A percentile compares a stretch with the other conserved stretches of the same genome.
Evolutionary conservation across 192 early-diverging fungal genomes (phyloP).

Genomic region (Backusella parvicylindrica): DNA sequence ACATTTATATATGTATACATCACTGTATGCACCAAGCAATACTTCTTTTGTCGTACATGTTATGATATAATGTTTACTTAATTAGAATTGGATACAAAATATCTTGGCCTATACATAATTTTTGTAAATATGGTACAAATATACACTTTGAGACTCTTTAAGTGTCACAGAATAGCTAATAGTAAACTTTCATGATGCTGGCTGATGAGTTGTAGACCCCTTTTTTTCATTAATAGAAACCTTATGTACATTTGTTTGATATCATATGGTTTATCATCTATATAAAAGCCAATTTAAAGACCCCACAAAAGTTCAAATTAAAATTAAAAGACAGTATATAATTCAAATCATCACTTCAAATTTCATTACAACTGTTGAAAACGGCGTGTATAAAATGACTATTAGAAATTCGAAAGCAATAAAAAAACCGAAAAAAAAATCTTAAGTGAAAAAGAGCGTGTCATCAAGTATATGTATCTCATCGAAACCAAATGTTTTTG

Average conservation of each 20-base stretch:
- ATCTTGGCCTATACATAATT: background rate
- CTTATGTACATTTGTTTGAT: background rate
- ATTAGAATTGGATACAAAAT: background rate
- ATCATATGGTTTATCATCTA: background rate
- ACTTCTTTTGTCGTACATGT: background rate
- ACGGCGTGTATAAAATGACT: too few relatives aligned
- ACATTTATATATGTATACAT: background rate
- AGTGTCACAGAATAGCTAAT: background rate
- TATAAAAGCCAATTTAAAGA: background rate
- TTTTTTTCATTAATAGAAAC: background rate
- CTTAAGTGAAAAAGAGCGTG: too few relatives aligned
- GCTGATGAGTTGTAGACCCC: too few relatives aligned
- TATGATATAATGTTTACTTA: background rate
- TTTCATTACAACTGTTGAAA: too few relatives aligned
- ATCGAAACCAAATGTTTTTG: too few relatives aligned
- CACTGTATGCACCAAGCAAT: background rate
- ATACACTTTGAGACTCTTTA: background rate
- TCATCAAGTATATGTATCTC: too few relatives aligned
- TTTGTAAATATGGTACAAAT: background rate
- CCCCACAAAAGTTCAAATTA: background rate
- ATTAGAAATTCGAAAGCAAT: too few relatives aligned
- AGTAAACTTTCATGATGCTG: background rate
- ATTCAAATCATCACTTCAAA: too few relatives aligned
- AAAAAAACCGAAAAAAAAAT: too few relatives aligned
- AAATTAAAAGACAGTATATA: too few relatives aligned